Base-by-base conservation (phyloP, 2,329 filamentous ascomycete species). In the Diplodia corticola region DNA sequence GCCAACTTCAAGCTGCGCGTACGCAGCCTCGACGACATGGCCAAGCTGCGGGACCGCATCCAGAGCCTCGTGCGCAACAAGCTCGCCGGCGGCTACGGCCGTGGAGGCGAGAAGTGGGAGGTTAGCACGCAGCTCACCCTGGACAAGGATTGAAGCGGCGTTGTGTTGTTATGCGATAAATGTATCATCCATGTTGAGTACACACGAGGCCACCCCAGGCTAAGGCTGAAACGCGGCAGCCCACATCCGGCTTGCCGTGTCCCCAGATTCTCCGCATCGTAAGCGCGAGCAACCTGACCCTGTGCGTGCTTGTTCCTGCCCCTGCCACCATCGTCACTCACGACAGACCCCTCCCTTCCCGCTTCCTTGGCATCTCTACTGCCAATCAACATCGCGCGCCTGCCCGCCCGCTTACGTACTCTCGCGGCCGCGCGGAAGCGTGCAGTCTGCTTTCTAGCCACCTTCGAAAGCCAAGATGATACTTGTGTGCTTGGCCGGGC, bases 1-100 rank as follows among this genome's bases (percentile, higher is more conserved):
- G 95, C 95, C 9, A 97, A 96, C 75, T 78, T 99, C 70, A 96
- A 92, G 77, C 79, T 99, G 22, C 86, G 89, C 67, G 86, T 97
- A 28, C 76, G 80, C 69, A 89, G 89, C 4, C 73, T 80, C 68
- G 86, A 89, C 15, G 86, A 89, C 5, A 81, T 96, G 67, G 84
- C 84, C 67, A 90, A 89, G 72, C 79, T 98, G 69, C 86, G 93
- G 67, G 89, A 91, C 69, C 88, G 91, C 53, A 86, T 97, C 59
- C 85, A 87, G 17, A 89, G 89, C 67, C 80, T 97, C 73, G 88
- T 99, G 63, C 90, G 91, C 76, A 96, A 95, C 74, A 85, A 92
- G 35, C 81, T 99, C 7, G 93, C 93, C 4, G 94, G 94, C 68
- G 92, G 91, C 1, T 97, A 97, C 77, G 93, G 93, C 9, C 86